Evolutionary conservation across 305 asterid species (phyloP).

Genomic region (Fraxinus paxiana): DNA sequence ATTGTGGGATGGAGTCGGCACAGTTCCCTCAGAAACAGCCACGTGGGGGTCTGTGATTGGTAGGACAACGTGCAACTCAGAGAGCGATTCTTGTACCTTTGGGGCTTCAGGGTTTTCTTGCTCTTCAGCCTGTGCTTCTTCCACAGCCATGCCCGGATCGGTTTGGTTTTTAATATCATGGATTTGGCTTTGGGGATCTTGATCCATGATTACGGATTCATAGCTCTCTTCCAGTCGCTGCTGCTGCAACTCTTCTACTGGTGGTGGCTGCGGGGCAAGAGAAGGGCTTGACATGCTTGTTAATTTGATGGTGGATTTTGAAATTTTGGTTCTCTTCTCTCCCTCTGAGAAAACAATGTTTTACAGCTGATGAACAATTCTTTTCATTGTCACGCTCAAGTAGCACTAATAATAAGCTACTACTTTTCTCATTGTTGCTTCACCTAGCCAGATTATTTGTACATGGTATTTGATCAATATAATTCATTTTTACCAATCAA

Average conservation of each 20-base stretch:
- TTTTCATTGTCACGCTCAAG: neutral
- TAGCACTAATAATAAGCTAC: neutral
- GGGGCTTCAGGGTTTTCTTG: neutral
- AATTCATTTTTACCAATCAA: no score
- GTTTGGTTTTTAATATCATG: conserved; percentile 27
- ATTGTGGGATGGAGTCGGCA: conserved; percentile 31
- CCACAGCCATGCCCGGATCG: neutral
- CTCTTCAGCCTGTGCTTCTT: conserved; percentile 4
- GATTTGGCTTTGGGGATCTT: conserved; percentile 20
- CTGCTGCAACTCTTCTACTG: neutral
- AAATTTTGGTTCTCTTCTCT: neutral
- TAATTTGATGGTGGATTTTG: neutral
- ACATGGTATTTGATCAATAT: no score
- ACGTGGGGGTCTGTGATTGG: conserved; percentile 27
- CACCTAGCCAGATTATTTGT: no score
- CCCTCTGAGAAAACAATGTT: neutral
- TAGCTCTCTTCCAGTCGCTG: conserved; percentile 5
- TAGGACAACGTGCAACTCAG: conserved; percentile 18
- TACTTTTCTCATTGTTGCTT: no score
- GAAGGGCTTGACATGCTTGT: conserved; percentile 28
- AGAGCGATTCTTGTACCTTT: neutral
- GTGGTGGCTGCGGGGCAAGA: conserved; percentile 10
- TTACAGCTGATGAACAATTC: neutral
- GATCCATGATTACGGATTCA: conserved; percentile 24
- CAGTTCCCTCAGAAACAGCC: conserved; percentile 21